Base-by-base conservation (phyloP, 148 eudicot species). In the Arctostaphylos glauca region DNA sequence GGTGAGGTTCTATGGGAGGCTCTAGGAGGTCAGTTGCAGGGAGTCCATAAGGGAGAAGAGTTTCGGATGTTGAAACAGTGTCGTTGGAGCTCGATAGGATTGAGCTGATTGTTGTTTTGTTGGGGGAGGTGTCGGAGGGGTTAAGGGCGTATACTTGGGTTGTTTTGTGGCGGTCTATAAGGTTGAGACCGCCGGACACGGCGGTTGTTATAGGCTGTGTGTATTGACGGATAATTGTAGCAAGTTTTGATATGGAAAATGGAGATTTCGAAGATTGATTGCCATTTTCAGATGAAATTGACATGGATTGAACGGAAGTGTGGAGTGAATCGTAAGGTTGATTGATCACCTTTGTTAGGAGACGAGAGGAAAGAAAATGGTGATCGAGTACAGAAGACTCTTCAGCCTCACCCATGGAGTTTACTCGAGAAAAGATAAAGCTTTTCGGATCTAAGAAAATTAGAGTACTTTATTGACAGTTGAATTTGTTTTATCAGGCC, bases 101-200 rank as follows among this genome's bases (percentile, higher is more conserved):
- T 7, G 90, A 88, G 68, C 80, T 84, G 56, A 88, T 88, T 44
- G 90, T 88, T 10, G 81, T 46, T 76, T 49, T 81, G 25, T 25
- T 44, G 70, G 62, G 21, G 80, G 81, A 18, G 82, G 72, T 31
- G 77, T 84, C 81, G 21, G 86, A 67, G 41, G 80, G 72, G 81
- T 56, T 77, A 13, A 87, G 77, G 70, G 92, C 87, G 80, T 88
- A 89, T 13, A 90, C 87, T 83, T 90, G 90, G 83, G 89, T 74
- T 1, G 87, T 84, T 49, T 87, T 90, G 64, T 83, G 86, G 46
- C 88, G 84, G 54, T 89, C 89, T 41, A 74, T 80, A 82, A 87
- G 84, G 82, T 87, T 89, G 23, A 87, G 73, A 81, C 88, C 81
- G 25, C 84, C 79, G 47, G 84, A 86, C 72, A 86, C 87, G 59